phyloP scores from a whole-genome alignment of 805 yeast genomes.

The Ogataea degrootiae region DNA sequence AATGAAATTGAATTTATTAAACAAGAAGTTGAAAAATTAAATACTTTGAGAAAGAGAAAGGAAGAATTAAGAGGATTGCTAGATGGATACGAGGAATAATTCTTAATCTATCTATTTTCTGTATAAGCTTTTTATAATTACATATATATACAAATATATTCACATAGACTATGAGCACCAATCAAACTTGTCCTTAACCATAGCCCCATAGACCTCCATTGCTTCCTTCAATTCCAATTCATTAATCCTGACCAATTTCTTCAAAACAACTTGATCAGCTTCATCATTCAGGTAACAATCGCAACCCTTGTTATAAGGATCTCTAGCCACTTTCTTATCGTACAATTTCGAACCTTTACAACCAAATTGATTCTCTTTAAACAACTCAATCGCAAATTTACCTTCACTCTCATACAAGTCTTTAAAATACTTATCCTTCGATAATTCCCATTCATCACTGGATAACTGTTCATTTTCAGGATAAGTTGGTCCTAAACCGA shows the following conservation, averaged over 20 bases:
- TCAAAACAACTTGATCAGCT: conserved; percentile 11
- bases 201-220: conserved; percentile 14
- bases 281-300: conserved; percentile 4
- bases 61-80: conserved; percentile 49
- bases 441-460: conserved; percentile 15
- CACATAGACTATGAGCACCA: conserved; percentile 10
- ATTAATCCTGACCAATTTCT: conserved; percentile 24
- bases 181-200: conserved; percentile 15
- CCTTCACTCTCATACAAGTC: conserved; percentile 46
- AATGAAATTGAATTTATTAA: conserved; percentile 69
- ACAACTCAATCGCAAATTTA: conserved; percentile 48
- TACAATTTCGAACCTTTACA: conserved; percentile 34
- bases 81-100: conserved; percentile 34
- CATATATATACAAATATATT: too few species aligned
- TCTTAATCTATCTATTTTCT: too few species aligned
- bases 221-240: conserved; percentile 26
- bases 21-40: conserved; percentile 53
- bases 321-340: conserved; percentile 47
- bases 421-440: conserved; percentile 36
- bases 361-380: conserved; percentile 56
- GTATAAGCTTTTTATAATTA: too few species aligned
- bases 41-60: conserved; percentile 56
- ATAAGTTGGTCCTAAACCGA: conserved; percentile 58
- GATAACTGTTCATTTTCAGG: conserved; percentile 9
- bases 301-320: conserved; percentile 41